Evolutionary conservation across 2,329 filamentous ascomycete genomes (phyloP).

Genomic region (Botryosphaeria agaves): DNA sequence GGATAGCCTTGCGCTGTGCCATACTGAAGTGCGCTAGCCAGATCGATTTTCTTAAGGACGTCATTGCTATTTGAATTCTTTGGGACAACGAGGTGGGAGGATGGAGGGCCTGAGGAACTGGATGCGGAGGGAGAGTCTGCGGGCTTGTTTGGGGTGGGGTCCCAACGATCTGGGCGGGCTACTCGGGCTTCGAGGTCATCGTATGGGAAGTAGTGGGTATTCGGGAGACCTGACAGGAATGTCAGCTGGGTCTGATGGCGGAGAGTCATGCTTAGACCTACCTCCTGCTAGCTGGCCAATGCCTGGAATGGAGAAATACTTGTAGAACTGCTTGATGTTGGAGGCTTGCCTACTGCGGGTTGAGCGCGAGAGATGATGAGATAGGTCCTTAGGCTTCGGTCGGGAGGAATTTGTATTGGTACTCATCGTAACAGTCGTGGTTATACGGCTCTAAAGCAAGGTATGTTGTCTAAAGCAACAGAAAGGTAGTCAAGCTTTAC

Average conservation of each 20-base stretch:
- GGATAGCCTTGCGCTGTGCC: conserved; percentile 69
- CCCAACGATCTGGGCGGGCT: conserved; percentile 57
- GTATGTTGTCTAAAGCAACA: too few species aligned
- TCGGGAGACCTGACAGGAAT: conserved; percentile 51
- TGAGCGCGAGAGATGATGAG: conserved; percentile 58
- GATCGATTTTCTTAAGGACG: conserved; percentile 54
- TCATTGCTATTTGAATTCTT: conserved; percentile 44
- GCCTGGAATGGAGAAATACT: conserved; percentile 53
- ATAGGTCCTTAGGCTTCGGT: conserved; percentile 50
- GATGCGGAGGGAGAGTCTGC: conserved; percentile 26
- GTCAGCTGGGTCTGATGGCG: too few species aligned
- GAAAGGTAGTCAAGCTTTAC: too few species aligned
- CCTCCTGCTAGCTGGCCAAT: conserved; percentile 45
- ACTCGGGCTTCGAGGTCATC: conserved; percentile 76
- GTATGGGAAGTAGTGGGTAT: conserved; percentile 71
- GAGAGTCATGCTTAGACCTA: conserved; percentile 9
- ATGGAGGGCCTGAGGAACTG: conserved; percentile 16
- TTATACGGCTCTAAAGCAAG: too few species aligned
- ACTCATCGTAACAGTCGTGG: too few species aligned
- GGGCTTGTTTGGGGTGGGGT: conserved; percentile 48
- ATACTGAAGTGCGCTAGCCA: conserved; percentile 74
- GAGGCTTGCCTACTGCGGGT: conserved; percentile 49
- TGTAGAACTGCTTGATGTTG: conserved; percentile 67
- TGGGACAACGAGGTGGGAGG: conserved; percentile 49
- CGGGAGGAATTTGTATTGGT: conserved; percentile 10